Evolutionary conservation across 176 grass and related monocot species (phyloP), one percentile per base, ranked within the genome.

Genomic region (Ensete ventricosum): DNA sequence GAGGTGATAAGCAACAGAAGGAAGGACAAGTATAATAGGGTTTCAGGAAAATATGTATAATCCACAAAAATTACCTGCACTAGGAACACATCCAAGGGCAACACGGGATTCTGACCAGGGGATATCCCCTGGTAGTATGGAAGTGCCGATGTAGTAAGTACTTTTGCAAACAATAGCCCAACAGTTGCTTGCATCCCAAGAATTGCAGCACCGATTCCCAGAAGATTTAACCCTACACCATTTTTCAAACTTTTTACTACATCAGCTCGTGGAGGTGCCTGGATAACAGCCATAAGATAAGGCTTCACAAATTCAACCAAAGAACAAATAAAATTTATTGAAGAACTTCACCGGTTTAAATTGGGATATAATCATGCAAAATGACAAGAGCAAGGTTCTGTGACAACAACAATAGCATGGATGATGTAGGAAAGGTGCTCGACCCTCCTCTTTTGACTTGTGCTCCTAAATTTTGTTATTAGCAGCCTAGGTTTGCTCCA

Each of bases 131-230:
- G 90, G 77, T 93, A 91, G 76, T 98, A 85, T 14, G 94, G 84
- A 57, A 98, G 84, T 74, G 82, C 5, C 22, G 90, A 89, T 17
- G 77, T 74, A 43, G 90, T 85, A 54, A 98, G 90, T 53, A 88
- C 85, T 62, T 93, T 91, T 22, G 75, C 86, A 55, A 93, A 84
- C 71, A 98, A 80, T 76, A 80, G 81, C 26, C 88, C 90, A n/a
- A 91, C 86, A 52, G 90, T 93, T 62, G 94, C 85, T 82, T 89
- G 90, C 86, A 98, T 88, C 11, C 90, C 94, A 73, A 93, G 77
- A 83, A 93, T 80, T 65, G 94, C 84, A 69, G 86, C 85, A 51
- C 82, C 90, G 88, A 93, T 97, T 29, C 94, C 94, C 73, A 90
- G 6, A 83, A 93, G 67, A 81, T 91, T 98, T 69, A 98, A 50